These are phyloP conservation scores for Euphorbia celastroides DNA, from an alignment of 441 rosid species.

Conservation along the genomic window DNA sequence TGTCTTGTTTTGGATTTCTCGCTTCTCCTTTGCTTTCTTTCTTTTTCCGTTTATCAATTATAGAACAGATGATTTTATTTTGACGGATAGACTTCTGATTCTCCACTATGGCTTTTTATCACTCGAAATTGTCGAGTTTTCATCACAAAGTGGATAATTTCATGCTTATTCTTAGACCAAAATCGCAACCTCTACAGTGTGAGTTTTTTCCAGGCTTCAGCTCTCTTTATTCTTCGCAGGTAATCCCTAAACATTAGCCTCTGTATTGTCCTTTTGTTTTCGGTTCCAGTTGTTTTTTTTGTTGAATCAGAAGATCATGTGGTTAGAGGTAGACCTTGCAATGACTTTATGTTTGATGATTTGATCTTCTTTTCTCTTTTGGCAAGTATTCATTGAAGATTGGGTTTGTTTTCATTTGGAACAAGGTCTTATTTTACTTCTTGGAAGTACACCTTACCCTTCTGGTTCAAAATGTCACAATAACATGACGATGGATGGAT, in stretches of 20 bases:
- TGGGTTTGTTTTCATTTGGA: too few species aligned
- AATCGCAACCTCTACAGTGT: slow-evolving; percentile 24
- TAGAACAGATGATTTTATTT: background rate
- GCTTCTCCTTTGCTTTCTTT: background rate
- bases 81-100: background rate
- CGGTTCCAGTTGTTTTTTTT: background rate
- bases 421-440: background rate
- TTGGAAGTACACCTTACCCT: too few species aligned
- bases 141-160: slow-evolving; percentile 15
- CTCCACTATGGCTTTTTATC: slow-evolving; percentile 16
- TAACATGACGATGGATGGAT: background rate
- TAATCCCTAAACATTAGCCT: slow-evolving; percentile 12
- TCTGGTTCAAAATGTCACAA: background rate
- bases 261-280: background rate
- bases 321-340: background rate
- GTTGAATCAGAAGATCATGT: background rate
- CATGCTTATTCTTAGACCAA: slow-evolving; percentile 19
- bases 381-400: background rate
- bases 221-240: slow-evolving; percentile 50
- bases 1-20: background rate
- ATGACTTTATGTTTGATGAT: background rate
- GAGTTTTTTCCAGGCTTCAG: slow-evolving; percentile 24
- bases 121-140: slow-evolving; percentile 2
- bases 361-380: background rate
- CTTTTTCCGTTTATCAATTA: background rate